Conservation (phyloP, 192 early-diverging fungal species). For the Linderina pennispora region DNA sequence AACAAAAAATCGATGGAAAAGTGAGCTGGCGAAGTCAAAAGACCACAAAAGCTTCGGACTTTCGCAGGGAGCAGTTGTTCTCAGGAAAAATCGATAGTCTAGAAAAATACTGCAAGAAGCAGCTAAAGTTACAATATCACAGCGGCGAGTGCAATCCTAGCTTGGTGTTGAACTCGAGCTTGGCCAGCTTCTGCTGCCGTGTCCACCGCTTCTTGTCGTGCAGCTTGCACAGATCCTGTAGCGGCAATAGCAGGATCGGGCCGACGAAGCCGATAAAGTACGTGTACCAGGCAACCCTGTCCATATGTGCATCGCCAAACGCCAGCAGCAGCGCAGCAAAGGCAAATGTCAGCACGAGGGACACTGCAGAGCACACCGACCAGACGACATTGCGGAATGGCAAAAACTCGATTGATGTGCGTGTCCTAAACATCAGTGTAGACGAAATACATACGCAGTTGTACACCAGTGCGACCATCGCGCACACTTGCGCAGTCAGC, state of each 20-base stretch:
- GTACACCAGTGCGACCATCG: conserved; percentile 31
- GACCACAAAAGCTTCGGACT: no score
- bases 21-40: no score
- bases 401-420: conserved; percentile 45
- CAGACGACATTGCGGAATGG: conserved; percentile 72
- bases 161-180: conserved; percentile 97
- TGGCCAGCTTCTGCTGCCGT: conserved; percentile 85
- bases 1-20: no score
- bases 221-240: conserved; percentile 91
- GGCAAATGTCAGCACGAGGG: conserved; percentile 57
- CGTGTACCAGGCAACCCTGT: conserved; percentile 64
- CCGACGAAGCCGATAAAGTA: conserved; percentile 64
- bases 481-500: conserved; percentile 51
- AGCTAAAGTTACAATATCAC: no score
- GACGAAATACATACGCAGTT: conserved; percentile 50
- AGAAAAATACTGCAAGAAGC: neutral
- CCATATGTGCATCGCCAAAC: conserved; percentile 36
- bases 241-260: conserved; percentile 63
- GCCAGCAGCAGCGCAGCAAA: conserved; percentile 61
- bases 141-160: conserved; percentile 54
- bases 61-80: no score
- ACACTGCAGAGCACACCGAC: conserved; percentile 41
- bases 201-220: conserved; percentile 79
- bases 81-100: conserved; percentile 2
- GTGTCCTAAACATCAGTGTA: conserved; percentile 71